A percentile compares a stretch with the other conserved stretches of the same genome.
Conservation (phyloP, 2,329 filamentous ascomycete genomes). For the Fusarium armeniacum region DNA sequence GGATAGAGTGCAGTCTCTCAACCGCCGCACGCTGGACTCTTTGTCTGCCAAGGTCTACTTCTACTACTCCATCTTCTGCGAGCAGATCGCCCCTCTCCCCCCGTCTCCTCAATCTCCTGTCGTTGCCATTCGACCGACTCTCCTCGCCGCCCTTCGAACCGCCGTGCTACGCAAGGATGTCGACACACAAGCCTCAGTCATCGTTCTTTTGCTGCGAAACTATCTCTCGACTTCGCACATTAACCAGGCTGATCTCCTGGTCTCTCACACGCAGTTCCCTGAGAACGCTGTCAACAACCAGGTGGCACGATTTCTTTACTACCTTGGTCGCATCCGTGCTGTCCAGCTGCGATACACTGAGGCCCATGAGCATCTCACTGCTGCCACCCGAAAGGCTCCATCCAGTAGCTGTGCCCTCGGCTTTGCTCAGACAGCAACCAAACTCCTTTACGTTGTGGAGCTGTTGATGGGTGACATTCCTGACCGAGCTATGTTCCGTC, state of each 20-base stretch:
- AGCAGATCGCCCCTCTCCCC: slow-evolving; percentile 87
- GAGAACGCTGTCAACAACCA: slow-evolving; percentile 97
- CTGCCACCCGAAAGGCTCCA: slow-evolving; percentile 94
- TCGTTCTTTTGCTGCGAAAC: slow-evolving; percentile 93
- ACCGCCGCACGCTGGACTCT: slow-evolving; percentile 93
- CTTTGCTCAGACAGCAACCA: slow-evolving; percentile 96
- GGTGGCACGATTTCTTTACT: slow-evolving; percentile 97
- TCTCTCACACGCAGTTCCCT: slow-evolving; percentile 96
- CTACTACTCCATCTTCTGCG: slow-evolving; percentile 96
- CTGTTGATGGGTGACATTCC: slow-evolving; percentile 99
- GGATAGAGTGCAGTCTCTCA: slow-evolving; percentile 87
- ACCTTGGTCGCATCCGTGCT: slow-evolving; percentile 94
- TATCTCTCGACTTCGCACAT: slow-evolving; percentile 98
- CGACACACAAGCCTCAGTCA: slow-evolving; percentile 97
- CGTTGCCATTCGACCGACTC: slow-evolving; percentile 85
- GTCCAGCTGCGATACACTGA: slow-evolving; percentile 98
- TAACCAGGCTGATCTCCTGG: slow-evolving; percentile 93
- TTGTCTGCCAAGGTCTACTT: slow-evolving; percentile 97
- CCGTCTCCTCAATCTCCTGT: slow-evolving; percentile 91
- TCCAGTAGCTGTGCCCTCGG: slow-evolving; percentile 89
- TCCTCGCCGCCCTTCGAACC: slow-evolving; percentile 90
- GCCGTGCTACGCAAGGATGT: slow-evolving; percentile 97
- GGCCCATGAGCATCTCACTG: slow-evolving; percentile 92
- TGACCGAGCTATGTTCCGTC: slow-evolving; percentile 93
- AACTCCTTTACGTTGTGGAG: slow-evolving; percentile 96